Base-by-base conservation (phyloP, 2,329 filamentous ascomycete genomes). In the Epichloe sylvatica region DNA sequence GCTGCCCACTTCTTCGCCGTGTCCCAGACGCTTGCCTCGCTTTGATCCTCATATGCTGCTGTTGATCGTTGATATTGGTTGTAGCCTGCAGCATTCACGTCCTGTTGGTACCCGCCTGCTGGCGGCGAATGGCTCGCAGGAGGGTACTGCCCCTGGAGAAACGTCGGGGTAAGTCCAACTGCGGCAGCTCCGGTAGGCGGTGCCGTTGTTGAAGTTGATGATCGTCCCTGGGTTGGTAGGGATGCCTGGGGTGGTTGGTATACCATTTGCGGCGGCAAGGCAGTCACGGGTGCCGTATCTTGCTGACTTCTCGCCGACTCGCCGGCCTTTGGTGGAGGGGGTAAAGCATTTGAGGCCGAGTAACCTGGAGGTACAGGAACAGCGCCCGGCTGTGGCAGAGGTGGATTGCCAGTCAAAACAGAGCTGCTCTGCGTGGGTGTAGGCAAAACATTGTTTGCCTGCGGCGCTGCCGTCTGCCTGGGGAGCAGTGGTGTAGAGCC, bases 371-470 rank as follows among this genome's bases (percentile, higher is more conserved):
- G 64, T 42, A 66, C 59, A 38, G 78, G 78, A 41, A 71, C 66
- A 38, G 77, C 74, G 49, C 77, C 77, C 37, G 78, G 77, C 55
- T 81, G 77, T 33, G 78, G 77, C 53, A 72, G 65, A 49, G 77
- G 72, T 45, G 77, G 77, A 15, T 64, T 65, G 42, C 62, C 55
- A 45, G 55, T 52, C 25, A 57, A 53, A 34, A 41, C 39, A 37
- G 38, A 34, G 45, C 61, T 53, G 42, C 61, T 60, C 53, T 59
- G 63, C 8, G 72, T 75, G 44, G 71, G 69, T 37, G 72, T 71
- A 51, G 71, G 68, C 46, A 66, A 67, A 47, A 64, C 54, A 25
- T 64, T 60, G 50, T 66, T 65, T 46, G 62, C 57, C 35, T 59
- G 60, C 50, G 60, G 60, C 45, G 64, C 59, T 40, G 64, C 66